Conservation (phyloP, 2,329 filamentous ascomycete species). For the Talaromyces albobiverticillius region DNA sequence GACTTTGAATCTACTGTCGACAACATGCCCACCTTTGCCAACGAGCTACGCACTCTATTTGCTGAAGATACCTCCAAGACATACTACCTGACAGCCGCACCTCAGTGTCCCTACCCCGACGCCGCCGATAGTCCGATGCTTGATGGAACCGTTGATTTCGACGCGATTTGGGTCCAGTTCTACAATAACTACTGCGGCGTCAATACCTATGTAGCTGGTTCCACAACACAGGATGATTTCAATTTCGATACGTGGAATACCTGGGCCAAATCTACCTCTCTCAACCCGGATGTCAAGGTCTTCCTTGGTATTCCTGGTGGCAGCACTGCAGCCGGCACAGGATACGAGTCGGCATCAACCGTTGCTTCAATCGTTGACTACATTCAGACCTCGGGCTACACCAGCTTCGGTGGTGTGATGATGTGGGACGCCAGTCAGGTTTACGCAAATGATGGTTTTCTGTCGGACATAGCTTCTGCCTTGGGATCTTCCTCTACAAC, state of each 20-base stretch:
- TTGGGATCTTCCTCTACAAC: no score
- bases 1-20: conserved; percentile 63
- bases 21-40: conserved; percentile 62
- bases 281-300: conserved; percentile 60
- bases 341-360: conserved; percentile 51
- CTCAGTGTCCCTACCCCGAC: conserved; percentile 67
- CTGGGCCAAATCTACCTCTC: conserved; percentile 59
- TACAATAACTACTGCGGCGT: conserved; percentile 68
- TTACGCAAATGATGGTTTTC: conserved; percentile 56
- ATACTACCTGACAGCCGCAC: conserved; percentile 63
- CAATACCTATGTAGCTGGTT: conserved; percentile 47
- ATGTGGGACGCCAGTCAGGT: conserved; percentile 66
- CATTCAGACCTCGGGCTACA: conserved; percentile 46
- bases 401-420: conserved; percentile 66
- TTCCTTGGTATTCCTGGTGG: conserved; percentile 61
- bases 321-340: conserved; percentile 50
- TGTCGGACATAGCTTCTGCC: conserved; percentile 29
- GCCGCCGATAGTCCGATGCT: conserved; percentile 57
- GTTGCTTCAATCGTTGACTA: conserved; percentile 54
- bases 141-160: conserved; percentile 52
- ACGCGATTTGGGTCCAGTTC: conserved; percentile 64
- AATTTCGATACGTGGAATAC: conserved; percentile 64
- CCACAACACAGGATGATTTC: conserved; percentile 51
- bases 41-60: conserved; percentile 56
- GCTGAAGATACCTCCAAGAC: conserved; percentile 49